Evolutionary conservation across 129 eudicot genomes (phyloP), one percentile per base, ranked within the genome.

Genomic region (Chrysanthemum lavandulifolium): DNA sequence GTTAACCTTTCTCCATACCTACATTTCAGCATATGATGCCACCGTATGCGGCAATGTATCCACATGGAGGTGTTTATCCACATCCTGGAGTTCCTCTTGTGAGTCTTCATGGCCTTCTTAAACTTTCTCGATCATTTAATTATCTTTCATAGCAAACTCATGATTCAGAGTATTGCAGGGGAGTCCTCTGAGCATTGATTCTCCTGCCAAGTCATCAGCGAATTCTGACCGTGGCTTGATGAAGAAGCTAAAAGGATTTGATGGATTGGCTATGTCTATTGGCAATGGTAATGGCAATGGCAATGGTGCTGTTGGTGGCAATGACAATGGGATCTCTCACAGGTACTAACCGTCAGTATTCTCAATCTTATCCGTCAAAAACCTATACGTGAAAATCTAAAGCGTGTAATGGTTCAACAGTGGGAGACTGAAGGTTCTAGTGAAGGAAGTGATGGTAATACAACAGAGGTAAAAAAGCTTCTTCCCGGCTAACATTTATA

Each of bases 41-140:
- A 52, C 96, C 98, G 43, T 93, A 93, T 79, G 96, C 98, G 16
- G 97, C 96, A 71, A 68, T 94, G 79, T 94, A 90, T 82, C 81
- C 99, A 50, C 96, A 86, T 81, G 92, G 96, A 67, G 96, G 96
- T 15, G 96, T 86, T 74, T 94, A 94, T 82, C 82, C 99, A 25
- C 99, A 94, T 79, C 97, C 96, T 68, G 93, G 86, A 43, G 87
- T 94, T 77, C 89, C 93, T 81, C 65, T 90, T 10, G 99, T 94
- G 84, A 94, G 98, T 78, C 51, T 59, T 52, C 63, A 12, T 56
- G 14, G 14, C 63, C 50, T 13, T 67, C 25, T n/a, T 47, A 48
- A 72, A 57, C 19, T 73, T 15, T 31, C 13, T 19, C 10, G 53
- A 49, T 31, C 12, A 19, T 68, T 54, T n/a, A 52, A 25, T 58